These are phyloP conservation scores for Vaccinium vitisidaea DNA, from an alignment of 148 eudicot genomes.

Conservation along the genomic window DNA sequence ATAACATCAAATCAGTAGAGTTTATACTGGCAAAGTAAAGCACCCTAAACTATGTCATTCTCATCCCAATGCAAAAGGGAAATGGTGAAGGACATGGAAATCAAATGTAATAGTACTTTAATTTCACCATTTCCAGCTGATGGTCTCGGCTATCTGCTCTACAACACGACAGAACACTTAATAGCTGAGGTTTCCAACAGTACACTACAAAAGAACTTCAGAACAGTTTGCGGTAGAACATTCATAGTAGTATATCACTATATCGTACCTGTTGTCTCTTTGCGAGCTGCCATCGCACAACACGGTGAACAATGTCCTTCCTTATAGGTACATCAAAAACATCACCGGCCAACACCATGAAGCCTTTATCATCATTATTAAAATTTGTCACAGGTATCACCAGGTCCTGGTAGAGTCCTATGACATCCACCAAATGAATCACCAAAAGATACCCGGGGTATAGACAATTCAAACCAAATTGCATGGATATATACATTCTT, in stretches of 20 bases:
- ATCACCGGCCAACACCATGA: constrained; percentile 85
- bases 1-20: background rate
- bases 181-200: background rate
- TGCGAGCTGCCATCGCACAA: constrained; percentile 99
- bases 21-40: background rate
- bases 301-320: constrained; percentile 93
- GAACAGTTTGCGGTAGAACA: background rate
- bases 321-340: constrained; percentile 95
- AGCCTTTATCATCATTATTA: constrained; percentile 80
- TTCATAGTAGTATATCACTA: background rate
- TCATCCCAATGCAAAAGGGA: background rate
- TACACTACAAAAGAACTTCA: background rate
- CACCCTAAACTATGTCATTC: background rate
- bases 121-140: no score
- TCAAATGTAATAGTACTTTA: background rate
- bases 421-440: constrained; percentile 20
- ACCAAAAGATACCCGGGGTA: background rate
- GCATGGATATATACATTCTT: background rate
- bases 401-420: constrained; percentile 75
- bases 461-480: background rate
- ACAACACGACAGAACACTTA: background rate
- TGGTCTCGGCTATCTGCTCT: background rate
- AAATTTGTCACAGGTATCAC: constrained; percentile 87
- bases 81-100: background rate
- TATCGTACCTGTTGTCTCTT: constrained; percentile 83